Base-by-base conservation (phyloP, 108 stramenopile species). In the Cyclotella choctawhatcheeana region DNA sequence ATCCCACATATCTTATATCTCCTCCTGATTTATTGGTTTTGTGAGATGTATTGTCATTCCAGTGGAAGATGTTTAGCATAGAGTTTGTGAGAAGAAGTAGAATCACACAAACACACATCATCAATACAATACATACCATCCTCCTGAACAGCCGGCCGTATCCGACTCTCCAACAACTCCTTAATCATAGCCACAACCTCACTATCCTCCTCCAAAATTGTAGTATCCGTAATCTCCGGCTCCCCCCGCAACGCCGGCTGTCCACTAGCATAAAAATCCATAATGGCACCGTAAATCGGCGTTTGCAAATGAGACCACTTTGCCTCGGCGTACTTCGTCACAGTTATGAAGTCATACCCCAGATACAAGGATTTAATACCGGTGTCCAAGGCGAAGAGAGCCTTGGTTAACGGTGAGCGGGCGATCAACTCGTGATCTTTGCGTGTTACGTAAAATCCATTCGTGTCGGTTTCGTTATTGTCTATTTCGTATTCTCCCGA, bases 111-210 rank as follows among this genome's bases (percentile, higher is more conserved):
- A 40, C 37, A 40, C 37, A 40, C 37, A 40, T 6, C 12, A 10
- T 40, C 37, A 40, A 6, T 40, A 40, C 37, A 40, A 12, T 10
- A 40, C 65, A 20, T 33, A 67, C 65, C 99, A 81, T 99, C 99
- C 73, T 99, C 99, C 67, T 94, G 98, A 22, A 99, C 98, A 1
- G 98, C 97, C 0, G 99, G 99, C 31, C 99, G 95, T 52, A 99
- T 97, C 44, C 98, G 79, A 44, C 86, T 80, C 68, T 99, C 98
- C 53, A 99, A 86, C 16, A 99, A 83, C 86, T 99, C 99, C 85
- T 99, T 99, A 80, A 99, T 98, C 95, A 98, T 95, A 37, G 96
- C 96, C 29, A 99, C 98, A 37, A 99, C 91, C 74, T 99, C 98
- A 64, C 84, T 86, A 72, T 98, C 98, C 34, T 94, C 93, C 32